Conservation (phyloP, 176 grass and related monocot species). For the Typha latifolia region DNA sequence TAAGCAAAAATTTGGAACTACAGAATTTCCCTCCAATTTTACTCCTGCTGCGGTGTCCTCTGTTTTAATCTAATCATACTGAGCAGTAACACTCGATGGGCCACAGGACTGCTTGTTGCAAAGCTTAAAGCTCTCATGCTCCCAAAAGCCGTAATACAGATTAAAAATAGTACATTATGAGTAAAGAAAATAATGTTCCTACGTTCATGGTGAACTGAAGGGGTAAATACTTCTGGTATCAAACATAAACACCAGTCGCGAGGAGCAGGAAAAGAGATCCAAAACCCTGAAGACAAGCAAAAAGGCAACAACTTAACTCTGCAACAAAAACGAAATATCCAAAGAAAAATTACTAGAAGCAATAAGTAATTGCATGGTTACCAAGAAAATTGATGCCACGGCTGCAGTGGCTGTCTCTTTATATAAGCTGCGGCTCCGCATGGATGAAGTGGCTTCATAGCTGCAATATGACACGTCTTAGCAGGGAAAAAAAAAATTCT, state of each 20-base stretch:
- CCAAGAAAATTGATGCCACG: slow-evolving; percentile 3
- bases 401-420: neutral
- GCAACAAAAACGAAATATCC: neutral
- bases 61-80: too few relatives aligned
- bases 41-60: too few relatives aligned
- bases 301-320: neutral
- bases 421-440: neutral
- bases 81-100: too few relatives aligned
- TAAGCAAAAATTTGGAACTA: too few relatives aligned
- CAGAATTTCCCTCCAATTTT: too few relatives aligned
- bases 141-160: too few relatives aligned
- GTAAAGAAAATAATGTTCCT: too few relatives aligned
- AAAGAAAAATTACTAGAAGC: too few relatives aligned
- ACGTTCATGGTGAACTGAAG: neutral
- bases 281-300: slow-evolving; percentile 11
- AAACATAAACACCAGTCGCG: slow-evolving; percentile 23
- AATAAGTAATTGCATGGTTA: neutral
- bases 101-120: too few relatives aligned
- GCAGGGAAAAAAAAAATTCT: neutral
- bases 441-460: slow-evolving; percentile 14
- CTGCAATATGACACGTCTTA: neutral
- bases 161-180: too few relatives aligned
- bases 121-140: too few relatives aligned
- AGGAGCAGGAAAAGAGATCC: slow-evolving; percentile 25
- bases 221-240: neutral